These are phyloP conservation scores for Verbascum thapsus DNA, from an alignment of 257 asterid genomes.

Conservation along the genomic window DNA sequence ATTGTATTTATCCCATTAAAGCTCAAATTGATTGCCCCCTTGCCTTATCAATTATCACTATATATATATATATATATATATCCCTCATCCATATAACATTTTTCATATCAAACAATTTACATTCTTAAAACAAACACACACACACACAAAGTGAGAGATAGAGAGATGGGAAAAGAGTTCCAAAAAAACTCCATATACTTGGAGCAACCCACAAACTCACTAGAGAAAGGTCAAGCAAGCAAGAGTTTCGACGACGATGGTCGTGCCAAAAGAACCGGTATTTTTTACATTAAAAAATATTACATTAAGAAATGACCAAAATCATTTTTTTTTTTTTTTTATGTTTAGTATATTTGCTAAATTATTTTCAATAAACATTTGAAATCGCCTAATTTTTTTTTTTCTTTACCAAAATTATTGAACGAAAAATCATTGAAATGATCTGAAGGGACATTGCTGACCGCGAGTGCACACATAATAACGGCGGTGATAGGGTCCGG, in stretches of 20 bases:
- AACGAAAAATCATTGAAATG: background rate
- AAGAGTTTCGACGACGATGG: constrained; percentile 82
- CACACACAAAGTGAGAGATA: background rate
- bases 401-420: too few relatives aligned
- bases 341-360: too few relatives aligned
- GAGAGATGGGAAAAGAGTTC: constrained; percentile 29
- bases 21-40: too few relatives aligned
- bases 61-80: constrained; percentile 32
- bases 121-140: background rate
- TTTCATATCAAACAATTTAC: constrained; percentile 6
- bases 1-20: too few relatives aligned
- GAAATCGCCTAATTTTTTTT: too few relatives aligned
- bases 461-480: constrained; percentile 88
- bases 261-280: constrained; percentile 70
- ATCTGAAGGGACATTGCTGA: constrained; percentile 54
- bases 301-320: too few relatives aligned
- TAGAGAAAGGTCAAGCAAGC: constrained; percentile 37
- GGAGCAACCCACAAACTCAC: constrained; percentile 33
- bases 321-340: too few relatives aligned
- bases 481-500: constrained; percentile 98
- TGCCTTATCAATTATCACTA: background rate
- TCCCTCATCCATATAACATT: constrained; percentile 7
- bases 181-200: constrained; percentile 38
- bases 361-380: too few relatives aligned
- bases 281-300: too few relatives aligned